Percentiles rank a stretch among this genome's conserved stretches.
These are phyloP conservation scores for Globisporangium paroecandrum DNA, from an alignment of 352 stramenopile species.

Conservation along the genomic window DNA sequence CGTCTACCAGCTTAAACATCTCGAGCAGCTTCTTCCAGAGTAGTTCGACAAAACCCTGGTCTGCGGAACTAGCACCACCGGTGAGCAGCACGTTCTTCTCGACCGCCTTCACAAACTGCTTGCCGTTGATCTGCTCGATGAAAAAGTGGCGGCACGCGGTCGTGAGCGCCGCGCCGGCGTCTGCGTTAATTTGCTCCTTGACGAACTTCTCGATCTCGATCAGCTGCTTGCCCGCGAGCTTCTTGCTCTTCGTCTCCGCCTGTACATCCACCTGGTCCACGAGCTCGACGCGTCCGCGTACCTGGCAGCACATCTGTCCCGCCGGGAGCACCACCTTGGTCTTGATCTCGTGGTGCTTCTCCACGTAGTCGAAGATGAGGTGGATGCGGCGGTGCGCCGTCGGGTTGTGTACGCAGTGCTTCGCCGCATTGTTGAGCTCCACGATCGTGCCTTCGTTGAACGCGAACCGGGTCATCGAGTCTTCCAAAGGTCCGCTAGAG, in stretches of 20 bases:
- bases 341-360: constrained; percentile 29
- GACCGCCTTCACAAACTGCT: constrained; percentile 32
- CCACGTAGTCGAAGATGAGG: constrained; percentile 97
- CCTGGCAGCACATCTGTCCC: constrained; percentile 46
- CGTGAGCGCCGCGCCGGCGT: constrained; percentile 21
- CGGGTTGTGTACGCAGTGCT: constrained; percentile 91
- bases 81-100: constrained; percentile 10
- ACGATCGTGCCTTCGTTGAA: constrained; percentile 91
- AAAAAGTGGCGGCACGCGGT: constrained; percentile 51
- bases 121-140: constrained; percentile 56
- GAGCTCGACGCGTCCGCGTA: constrained; percentile 52
- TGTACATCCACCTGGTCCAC: constrained; percentile 26
- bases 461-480: constrained; percentile 58
- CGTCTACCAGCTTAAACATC: constrained; percentile 45
- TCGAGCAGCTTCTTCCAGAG: constrained; percentile 36
- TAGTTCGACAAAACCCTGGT: constrained; percentile 10
- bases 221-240: constrained; percentile 28
- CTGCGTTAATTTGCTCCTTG: constrained; percentile 16
- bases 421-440: constrained; percentile 97
- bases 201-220: constrained; percentile 27
- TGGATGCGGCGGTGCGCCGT: constrained; percentile 87
- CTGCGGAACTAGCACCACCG: not conserved
- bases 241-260: constrained; percentile 21
- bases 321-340: constrained; percentile 28
- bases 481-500: constrained; percentile 55